A percentile compares a stretch with the other conserved stretches of the same genome.
Evolutionary conservation across 805 yeast genomes (phyloP).

Genomic region (Monosporozyma siamensis): DNA sequence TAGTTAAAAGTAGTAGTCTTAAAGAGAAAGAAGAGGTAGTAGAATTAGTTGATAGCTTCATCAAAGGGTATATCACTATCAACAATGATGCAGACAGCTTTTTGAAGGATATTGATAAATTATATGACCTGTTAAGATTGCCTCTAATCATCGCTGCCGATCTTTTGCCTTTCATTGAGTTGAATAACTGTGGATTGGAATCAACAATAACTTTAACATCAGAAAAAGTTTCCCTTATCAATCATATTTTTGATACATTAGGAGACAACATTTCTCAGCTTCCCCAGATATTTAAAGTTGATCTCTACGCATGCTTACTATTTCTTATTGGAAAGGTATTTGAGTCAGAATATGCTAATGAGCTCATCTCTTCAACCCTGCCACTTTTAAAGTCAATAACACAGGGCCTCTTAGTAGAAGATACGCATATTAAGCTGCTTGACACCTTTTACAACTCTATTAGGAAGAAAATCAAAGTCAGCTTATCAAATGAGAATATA

Average conservation of each 20-base stretch:
- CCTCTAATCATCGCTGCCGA: conserved; percentile 53
- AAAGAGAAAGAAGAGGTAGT: conserved; percentile 41
- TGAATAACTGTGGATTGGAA: conserved; percentile 24
- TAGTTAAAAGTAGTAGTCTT: conserved; percentile 47
- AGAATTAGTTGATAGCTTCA: conserved; percentile 50
- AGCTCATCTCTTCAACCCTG: conserved; percentile 42
- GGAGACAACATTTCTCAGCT: conserved; percentile 56
- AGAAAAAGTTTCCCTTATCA: conserved; percentile 36
- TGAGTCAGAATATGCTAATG: conserved; percentile 33
- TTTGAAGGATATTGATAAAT: conserved; percentile 56
- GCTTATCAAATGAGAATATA: conserved; percentile 28
- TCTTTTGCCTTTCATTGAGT: conserved; percentile 50
- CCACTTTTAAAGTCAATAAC: conserved; percentile 42
- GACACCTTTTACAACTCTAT: conserved; percentile 33
- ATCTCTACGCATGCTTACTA: conserved; percentile 61
- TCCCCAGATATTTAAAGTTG: conserved; percentile 60
- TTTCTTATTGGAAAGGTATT: conserved; percentile 51
- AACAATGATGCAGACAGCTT: conserved; percentile 34
- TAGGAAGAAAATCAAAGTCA: conserved; percentile 16
- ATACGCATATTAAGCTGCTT: conserved; percentile 24
- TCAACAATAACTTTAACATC: conserved; percentile 7
- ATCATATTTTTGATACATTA: conserved; percentile 41
- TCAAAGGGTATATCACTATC: conserved; percentile 32
- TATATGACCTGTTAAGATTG: conserved; percentile 72
- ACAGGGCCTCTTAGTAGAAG: conserved; percentile 23